These are phyloP conservation scores for Nicotiana benthamiana DNA, from an alignment of 257 asterid species.

Conservation along the genomic window DNA sequence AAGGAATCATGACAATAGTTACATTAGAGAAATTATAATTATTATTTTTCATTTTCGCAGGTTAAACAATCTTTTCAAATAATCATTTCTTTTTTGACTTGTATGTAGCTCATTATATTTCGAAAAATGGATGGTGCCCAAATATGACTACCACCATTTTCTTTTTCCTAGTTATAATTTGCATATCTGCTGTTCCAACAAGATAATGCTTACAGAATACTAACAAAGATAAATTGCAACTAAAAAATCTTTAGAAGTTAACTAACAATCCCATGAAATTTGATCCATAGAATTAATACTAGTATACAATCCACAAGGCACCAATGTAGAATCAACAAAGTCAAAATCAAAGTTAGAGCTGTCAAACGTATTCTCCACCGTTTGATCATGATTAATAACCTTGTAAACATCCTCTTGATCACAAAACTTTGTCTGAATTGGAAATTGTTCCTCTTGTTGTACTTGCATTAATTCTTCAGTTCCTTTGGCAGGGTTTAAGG, in stretches of 20 bases:
- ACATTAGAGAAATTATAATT: no score
- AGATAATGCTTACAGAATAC: background rate
- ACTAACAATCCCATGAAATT: slow-evolving; percentile 59
- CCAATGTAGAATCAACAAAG: slow-evolving; percentile 42
- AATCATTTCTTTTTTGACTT: no score
- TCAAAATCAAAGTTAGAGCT: slow-evolving; percentile 42
- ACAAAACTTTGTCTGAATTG: slow-evolving; percentile 8
- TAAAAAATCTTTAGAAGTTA: no score
- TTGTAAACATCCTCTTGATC: slow-evolving; percentile 13
- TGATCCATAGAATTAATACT: slow-evolving; percentile 40
- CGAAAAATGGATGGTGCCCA: background rate
- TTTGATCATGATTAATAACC: slow-evolving; percentile 7
- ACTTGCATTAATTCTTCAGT: slow-evolving; percentile 9
- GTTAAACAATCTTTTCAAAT: no score
- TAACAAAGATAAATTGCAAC: no score
- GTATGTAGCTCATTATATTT: no score
- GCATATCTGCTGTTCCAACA: background rate
- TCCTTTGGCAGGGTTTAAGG: slow-evolving; percentile 5
- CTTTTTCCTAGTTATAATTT: background rate
- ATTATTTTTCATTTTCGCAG: no score
- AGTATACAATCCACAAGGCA: slow-evolving; percentile 37
- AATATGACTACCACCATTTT: background rate
- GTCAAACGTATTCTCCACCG: slow-evolving; percentile 22
- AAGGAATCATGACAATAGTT: background rate
- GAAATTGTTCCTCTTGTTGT: slow-evolving; percentile 5